Conservation (phyloP, 2,329 filamentous ascomycete species). For the Nemania sp. region DNA sequence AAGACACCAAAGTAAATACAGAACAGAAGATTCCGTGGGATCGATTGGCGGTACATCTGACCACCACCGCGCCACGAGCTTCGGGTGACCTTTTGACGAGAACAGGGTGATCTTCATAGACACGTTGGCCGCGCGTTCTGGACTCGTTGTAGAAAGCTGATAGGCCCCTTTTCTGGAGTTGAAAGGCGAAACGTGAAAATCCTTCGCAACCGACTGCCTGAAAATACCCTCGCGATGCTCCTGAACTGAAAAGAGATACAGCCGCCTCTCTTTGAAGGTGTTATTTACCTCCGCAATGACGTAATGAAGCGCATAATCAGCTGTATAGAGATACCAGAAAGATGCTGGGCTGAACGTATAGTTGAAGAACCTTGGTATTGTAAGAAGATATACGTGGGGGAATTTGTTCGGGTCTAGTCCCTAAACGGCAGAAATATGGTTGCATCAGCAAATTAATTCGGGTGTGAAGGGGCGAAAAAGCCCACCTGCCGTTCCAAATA, state of each 20-base stretch:
- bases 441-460: too few species aligned
- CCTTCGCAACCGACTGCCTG: background rate
- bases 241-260: background rate
- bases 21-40: background rate
- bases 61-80: background rate
- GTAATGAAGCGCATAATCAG: background rate
- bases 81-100: background rate
- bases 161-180: background rate
- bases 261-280: background rate
- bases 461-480: background rate
- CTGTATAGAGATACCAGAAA: constrained; percentile 3
- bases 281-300: constrained; percentile 1
- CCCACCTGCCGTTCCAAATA: background rate
- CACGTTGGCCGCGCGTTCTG: background rate
- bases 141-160: background rate
- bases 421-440: background rate
- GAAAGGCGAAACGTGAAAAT: constrained; percentile 2
- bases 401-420: background rate
- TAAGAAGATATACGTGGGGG: background rate
- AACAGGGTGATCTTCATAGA: background rate
- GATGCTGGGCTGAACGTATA: background rate
- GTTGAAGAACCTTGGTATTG: background rate
- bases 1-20: background rate
- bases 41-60: background rate
- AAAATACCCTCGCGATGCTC: background rate